Base-by-base conservation (phyloP, 352 stramenopile genomes). In the Chrysophaeum taylorii region DNA sequence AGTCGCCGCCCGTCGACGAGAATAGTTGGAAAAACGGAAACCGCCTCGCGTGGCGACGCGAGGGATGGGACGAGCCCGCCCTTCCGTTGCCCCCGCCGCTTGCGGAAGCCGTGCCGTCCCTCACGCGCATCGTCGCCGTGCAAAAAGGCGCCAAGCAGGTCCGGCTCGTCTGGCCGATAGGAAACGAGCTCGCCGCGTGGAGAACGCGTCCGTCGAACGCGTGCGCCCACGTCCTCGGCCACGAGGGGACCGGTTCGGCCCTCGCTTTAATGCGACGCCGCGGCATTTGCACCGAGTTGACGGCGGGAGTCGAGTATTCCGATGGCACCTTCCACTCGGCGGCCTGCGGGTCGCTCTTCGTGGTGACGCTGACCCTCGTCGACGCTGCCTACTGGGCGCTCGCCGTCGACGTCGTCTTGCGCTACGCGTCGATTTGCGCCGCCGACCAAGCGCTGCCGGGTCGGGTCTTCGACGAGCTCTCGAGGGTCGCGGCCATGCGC, bases 221-320 rank as follows among this genome's bases (percentile, higher is more conserved):
- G 68, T 27, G 86, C 14, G 69, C 78, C 36, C 82, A 89, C 70
- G 69, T 89, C 41, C 70, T 91, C 18, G 85, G 84, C 33, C 83
- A 91, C 73, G 86, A 92, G 72, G 79, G 77, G 7, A 72, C 79
- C 27, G 83, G 82, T 31, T 85, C 75, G 0, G 72, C 90, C 27
- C 69, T 91, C 48, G 68, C 64, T 5, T 16, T 50, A 25, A 63
- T 81, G 35, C 75, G 75, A 35, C 18, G 31, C 16, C 7, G 31
- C 31, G 75, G 75, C 39, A 69, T 43, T 50, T 70, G 70, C 21
- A 73, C 69, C 25, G 74, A 66, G 21, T 54, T 81, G 38, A 66
- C n/a, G 36, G 70, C 75, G 0, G 76, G 75, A 14, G 18, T 68
- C 36, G 31, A 18, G 33, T 39, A 41, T 27, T 31, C 42, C 50